Evolutionary conservation across 1,284 basidiomycete species (phyloP), one percentile per base, ranked within the genome.

Genomic region (Ustilago hordei): DNA sequence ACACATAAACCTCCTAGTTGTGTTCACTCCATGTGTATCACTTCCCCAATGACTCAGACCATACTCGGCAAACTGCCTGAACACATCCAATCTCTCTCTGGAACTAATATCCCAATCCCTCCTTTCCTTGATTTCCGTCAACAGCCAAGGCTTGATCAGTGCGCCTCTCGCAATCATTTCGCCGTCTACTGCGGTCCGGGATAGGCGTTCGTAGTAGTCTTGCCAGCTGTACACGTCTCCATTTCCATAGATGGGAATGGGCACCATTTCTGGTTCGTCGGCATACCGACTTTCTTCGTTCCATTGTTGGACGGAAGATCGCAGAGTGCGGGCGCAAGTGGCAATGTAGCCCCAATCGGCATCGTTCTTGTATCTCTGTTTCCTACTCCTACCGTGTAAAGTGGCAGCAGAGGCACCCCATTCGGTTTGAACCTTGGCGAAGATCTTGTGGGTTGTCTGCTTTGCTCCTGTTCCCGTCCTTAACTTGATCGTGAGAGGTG

Each of bases 81-180:
- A 90, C 45, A 94, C 89, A 60, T 96, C 95, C 41, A 98, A 88
- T n/a, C 96, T 89, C 87, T 98, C 96, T 1, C 92, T 89, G 12
- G 94, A 91, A 73, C 91, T 93, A 83, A 98, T 98, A 83, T 98
- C 95, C 95, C 95, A 98, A 60, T 85, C 82, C 3, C 87, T 59
- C 0, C 89, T 89, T 84, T 98, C 95, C 84, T 95, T 93, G 85
- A 98, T 91, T 87, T 99, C 96, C 1, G 95, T 98, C 87, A 98
- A 98, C 28, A 87, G 70, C 86, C 86, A 87, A 4, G 86, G 89
- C 81, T 98, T 98, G 87, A 98, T 98, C 64, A 98, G 89, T 0
- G 95, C 96, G 0, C 96, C 96, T 32, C 96, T 89, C 0, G 92
- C 96, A 47, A 98, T 90, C 96, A 98, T 98, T 59, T 97, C 89